Percentiles rank a stretch among this genome's conserved stretches.
These are phyloP conservation scores for Aspergillus saccharolyticus DNA, from an alignment of 495 filamentous ascomycete species.

Conservation along the genomic window DNA sequence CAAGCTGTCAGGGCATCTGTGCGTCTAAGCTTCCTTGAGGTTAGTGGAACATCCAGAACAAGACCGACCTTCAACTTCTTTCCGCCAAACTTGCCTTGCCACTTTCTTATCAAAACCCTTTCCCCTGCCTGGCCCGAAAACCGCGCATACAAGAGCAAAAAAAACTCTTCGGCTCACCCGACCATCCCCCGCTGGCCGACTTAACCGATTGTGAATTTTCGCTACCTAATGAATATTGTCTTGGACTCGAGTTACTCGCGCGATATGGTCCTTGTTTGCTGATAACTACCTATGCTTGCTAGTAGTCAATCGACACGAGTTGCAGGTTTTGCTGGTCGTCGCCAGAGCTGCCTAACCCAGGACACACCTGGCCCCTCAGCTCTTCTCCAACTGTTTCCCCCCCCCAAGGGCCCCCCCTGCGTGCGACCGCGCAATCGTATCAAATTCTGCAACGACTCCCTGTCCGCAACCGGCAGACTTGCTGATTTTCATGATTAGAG, in stretches of 20 bases:
- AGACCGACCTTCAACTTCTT: not conserved
- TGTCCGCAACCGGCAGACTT: not conserved
- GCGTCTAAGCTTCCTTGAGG: not conserved
- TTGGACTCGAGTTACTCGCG: not conserved
- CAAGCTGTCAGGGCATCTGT: not conserved
- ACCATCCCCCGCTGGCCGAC: not conserved
- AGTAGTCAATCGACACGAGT: too few relatives aligned
- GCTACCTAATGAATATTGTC: not conserved
- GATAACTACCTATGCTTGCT: not conserved
- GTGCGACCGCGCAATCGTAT: not conserved
- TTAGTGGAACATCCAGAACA: not conserved
- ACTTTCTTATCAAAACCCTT: not conserved
- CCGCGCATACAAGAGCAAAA: not conserved
- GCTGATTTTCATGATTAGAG: not conserved
- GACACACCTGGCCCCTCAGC: too few relatives aligned
- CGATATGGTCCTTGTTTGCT: not conserved
- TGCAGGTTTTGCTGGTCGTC: too few relatives aligned
- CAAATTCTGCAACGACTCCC: not conserved
- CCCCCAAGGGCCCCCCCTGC: too few relatives aligned
- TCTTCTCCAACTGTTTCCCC: too few relatives aligned
- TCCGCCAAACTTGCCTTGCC: not conserved
- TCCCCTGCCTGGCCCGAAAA: not conserved
- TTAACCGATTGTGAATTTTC: not conserved
- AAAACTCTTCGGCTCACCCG: not conserved
- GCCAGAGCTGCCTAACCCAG: not conserved